Percentiles rank a stretch among this genome's conserved stretches.
phyloP scores from a whole-genome alignment of 1,139 yeast species.

The Meyerozyma sp. region DNA sequence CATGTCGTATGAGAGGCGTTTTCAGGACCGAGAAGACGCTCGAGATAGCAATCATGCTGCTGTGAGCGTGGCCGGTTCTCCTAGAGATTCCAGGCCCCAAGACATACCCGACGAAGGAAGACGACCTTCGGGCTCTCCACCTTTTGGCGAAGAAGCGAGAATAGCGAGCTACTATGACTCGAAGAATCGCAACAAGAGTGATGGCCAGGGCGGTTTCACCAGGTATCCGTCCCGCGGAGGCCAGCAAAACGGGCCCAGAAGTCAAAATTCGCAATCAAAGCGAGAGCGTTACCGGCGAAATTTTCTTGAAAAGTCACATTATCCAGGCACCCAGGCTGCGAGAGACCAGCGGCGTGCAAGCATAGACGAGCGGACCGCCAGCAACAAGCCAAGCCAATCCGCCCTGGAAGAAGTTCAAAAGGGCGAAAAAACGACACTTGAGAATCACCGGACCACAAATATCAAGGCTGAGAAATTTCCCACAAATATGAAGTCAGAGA shows the following conservation, averaged over 20 bases:
- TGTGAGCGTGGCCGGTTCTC: not conserved
- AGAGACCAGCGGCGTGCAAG: not conserved
- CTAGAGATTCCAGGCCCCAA: not conserved
- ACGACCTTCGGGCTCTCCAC: not conserved
- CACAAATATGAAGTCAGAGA: not conserved
- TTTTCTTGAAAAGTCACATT: not conserved
- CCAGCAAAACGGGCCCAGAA: not conserved
- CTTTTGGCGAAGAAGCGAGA: not conserved
- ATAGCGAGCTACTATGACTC: not conserved
- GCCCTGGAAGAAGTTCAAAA: not conserved
- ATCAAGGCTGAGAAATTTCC: not conserved
- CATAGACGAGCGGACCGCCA: not conserved
- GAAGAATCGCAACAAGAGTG: not conserved
- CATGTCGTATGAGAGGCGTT: not conserved
- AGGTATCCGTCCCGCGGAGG: not conserved
- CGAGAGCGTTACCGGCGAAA: constrained; percentile 1
- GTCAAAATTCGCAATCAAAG: not conserved
- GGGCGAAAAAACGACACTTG: not conserved
- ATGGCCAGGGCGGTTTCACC: not conserved
- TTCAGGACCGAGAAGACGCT: not conserved
- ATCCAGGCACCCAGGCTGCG: not conserved
- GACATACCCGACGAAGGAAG: not conserved
- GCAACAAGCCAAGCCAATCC: not conserved
- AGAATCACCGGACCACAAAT: not conserved
- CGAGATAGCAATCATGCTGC: not conserved